These are phyloP conservation scores for Elsinoe batatas DNA, from an alignment of 2,329 filamentous ascomycete genomes.

Conservation along the genomic window DNA sequence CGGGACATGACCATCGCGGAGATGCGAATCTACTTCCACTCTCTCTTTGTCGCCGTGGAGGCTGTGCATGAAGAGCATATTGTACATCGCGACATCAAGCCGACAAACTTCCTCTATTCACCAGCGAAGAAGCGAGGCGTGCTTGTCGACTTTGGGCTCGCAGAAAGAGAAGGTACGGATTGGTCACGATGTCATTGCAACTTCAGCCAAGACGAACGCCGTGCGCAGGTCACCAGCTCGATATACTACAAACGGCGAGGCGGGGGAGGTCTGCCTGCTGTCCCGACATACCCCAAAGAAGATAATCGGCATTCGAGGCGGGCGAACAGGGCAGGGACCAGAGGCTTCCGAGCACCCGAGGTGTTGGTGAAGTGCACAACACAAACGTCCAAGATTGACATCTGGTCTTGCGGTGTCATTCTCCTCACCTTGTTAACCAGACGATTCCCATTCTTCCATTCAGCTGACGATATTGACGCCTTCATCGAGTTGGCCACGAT, in stretches of 20 bases:
- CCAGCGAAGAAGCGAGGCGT: conserved; percentile 71
- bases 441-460: conserved; percentile 97
- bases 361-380: conserved; percentile 95
- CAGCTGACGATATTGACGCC: conserved; percentile 93
- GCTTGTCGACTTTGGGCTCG: conserved; percentile 96
- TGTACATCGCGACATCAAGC: conserved; percentile 93
- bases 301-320: conserved; percentile 80
- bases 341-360: conserved; percentile 92
- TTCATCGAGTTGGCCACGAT: conserved; percentile 96
- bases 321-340: conserved; percentile 87
- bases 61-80: conserved; percentile 77
- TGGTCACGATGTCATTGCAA: conserved; percentile 75
- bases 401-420: conserved; percentile 97
- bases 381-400: conserved; percentile 83
- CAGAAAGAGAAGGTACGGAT: conserved; percentile 64
- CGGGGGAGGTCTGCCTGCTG: conserved; percentile 26
- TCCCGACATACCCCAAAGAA: conserved; percentile 70
- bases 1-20: conserved; percentile 77
- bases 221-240: conserved; percentile 45
- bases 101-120: conserved; percentile 94
- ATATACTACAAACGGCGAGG: conserved; percentile 21
- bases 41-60: conserved; percentile 73
- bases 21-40: conserved; percentile 81
- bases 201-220: conserved; percentile 52
- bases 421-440: conserved; percentile 86